Percentiles rank a stretch among this genome's conserved stretches.
Evolutionary conservation across 192 early-diverging fungal species (phyloP).

Genomic region (Coemansia interrupta): DNA sequence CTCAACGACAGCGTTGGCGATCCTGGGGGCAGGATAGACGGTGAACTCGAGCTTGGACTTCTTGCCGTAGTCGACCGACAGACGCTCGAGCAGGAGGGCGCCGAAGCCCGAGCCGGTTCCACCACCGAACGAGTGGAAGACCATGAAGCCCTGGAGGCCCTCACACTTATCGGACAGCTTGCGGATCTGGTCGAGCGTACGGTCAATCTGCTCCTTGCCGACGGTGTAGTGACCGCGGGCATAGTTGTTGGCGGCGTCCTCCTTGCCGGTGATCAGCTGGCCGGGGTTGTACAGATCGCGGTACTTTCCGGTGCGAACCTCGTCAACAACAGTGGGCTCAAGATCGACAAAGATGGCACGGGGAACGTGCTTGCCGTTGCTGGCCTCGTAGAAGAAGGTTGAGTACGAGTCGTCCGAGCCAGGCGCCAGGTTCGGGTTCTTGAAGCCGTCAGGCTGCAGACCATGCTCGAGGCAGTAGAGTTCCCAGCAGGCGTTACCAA

Average conservation of each 20-base stretch:
- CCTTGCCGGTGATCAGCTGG: constrained; percentile 99
- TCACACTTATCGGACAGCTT: constrained; percentile 97
- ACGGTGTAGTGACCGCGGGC: constrained; percentile 99
- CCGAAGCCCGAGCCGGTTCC: constrained; percentile 99
- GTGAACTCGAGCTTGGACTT: constrained; percentile 99
- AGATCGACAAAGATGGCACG: constrained; percentile 98
- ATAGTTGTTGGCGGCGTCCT: constrained; percentile 99
- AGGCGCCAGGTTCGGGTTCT: constrained; percentile 25
- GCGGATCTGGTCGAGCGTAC: constrained; percentile 93
- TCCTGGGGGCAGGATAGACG: constrained; percentile 96
- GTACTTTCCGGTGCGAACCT: constrained; percentile 98
- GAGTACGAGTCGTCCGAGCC: constrained; percentile 85
- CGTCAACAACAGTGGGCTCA: constrained; percentile 94
- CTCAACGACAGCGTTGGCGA: constrained; percentile 95
- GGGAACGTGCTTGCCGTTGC: constrained; percentile 98
- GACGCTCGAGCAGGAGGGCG: constrained; percentile 93
- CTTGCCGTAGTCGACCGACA: constrained; percentile 99
- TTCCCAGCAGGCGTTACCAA: constrained; percentile 99
- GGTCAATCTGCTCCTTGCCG: constrained; percentile 97
- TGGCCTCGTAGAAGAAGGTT: constrained; percentile 99
- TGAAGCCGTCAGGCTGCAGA: constrained; percentile 87
- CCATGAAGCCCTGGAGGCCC: constrained; percentile 97
- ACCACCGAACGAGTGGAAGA: constrained; percentile 99
- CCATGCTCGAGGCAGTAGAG: constrained; percentile 95
- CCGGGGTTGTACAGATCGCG: constrained; percentile 89